These are phyloP conservation scores for Cucurbita moschata DNA, from an alignment of 306 rosid species.

Conservation along the genomic window DNA sequence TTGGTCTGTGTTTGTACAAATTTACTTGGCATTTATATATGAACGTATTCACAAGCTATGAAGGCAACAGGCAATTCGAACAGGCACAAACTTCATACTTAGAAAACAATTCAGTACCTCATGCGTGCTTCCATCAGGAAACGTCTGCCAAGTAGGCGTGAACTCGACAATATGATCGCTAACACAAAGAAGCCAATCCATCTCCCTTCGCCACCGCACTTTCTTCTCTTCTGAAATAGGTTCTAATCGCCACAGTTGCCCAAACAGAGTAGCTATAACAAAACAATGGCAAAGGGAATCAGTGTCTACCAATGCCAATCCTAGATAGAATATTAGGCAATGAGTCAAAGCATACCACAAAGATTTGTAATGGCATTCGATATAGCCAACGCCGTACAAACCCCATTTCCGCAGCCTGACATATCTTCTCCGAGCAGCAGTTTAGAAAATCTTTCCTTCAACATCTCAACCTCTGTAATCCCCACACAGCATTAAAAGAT, in stretches of 20 bases:
- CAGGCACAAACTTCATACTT: not conserved
- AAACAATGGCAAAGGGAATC: not conserved
- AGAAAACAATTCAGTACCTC: not conserved
- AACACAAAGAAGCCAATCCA: slow-evolving; percentile 16
- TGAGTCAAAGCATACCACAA: slow-evolving; percentile 2
- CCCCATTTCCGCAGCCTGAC: slow-evolving; percentile 19
- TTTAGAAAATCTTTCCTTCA: slow-evolving; percentile 16
- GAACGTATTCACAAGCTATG: not conserved
- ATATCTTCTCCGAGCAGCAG: slow-evolving; percentile 16
- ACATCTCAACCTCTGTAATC: slow-evolving; percentile 11
- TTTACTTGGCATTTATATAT: not conserved
- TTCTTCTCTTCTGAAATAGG: slow-evolving; percentile 11
- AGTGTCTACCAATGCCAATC: not conserved
- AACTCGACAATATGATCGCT: slow-evolving; percentile 13
- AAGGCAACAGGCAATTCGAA: not conserved
- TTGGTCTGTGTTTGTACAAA: not conserved
- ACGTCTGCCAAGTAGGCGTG: slow-evolving; percentile 13
- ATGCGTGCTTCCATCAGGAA: slow-evolving; percentile 14
- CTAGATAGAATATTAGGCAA: not conserved
- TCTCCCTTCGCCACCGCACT: slow-evolving; percentile 13
- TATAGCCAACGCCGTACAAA: slow-evolving; percentile 14
- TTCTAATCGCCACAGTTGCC: slow-evolving; percentile 17
- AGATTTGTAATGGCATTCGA: slow-evolving; percentile 18
- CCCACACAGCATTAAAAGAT: not conserved
- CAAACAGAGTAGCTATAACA: slow-evolving; percentile 11